A percentile compares a stretch with the other conserved stretches of the same genome.
Conservation (phyloP, 257 asterid species). For the Nyctanthes arbortristis region DNA sequence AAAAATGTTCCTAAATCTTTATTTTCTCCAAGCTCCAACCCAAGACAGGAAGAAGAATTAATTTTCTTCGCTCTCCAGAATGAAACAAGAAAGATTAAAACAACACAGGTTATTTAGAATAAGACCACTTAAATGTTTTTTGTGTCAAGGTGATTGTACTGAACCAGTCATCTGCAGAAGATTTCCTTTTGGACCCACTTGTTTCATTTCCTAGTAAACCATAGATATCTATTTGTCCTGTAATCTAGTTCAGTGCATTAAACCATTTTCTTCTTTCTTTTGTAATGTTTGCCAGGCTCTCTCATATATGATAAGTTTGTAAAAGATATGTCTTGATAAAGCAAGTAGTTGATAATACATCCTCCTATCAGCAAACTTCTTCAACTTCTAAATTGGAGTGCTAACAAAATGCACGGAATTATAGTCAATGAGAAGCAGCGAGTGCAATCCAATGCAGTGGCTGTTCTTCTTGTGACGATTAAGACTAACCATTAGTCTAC, state of each 20-base stretch:
- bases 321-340: neutral
- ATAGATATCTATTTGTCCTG: neutral
- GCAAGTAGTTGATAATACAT: neutral
- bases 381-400: neutral
- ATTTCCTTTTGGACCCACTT: neutral
- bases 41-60: too few relatives aligned
- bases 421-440: neutral
- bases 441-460: neutral
- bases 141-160: neutral
- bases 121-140: neutral
- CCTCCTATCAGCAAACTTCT: neutral
- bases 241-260: neutral
- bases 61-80: neutral
- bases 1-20: neutral
- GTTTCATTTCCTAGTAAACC: neutral
- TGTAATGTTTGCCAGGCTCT: neutral
- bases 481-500: neutral
- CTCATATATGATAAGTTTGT: neutral
- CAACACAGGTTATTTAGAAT: neutral
- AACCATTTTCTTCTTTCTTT: neutral
- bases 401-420: neutral
- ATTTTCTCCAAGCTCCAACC: neutral
- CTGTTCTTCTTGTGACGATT: neutral
- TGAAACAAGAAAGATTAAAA: neutral
- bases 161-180: neutral